Evolutionary conservation across 371 early-diverging fungal genomes (phyloP).

Genomic region (Mucor plumbeus): DNA sequence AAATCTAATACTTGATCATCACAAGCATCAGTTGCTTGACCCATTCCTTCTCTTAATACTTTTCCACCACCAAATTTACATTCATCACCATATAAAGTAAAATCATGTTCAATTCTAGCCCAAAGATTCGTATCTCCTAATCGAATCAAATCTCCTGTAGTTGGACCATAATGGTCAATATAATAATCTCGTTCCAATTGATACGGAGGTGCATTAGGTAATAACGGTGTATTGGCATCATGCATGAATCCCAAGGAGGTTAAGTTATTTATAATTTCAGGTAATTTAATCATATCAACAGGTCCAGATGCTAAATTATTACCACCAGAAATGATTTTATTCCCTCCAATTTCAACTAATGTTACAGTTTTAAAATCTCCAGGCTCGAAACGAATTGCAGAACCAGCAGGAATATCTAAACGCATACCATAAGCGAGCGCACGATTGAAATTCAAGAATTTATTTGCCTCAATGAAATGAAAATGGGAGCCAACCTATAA

Average conservation of each 20-base stretch:
- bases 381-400: conserved; percentile 79
- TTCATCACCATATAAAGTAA: conserved; percentile 91
- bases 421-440: conserved; percentile 81
- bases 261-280: conserved; percentile 54
- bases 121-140: conserved; percentile 86
- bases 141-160: conserved; percentile 88
- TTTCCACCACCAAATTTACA: conserved; percentile 88
- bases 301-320: conserved; percentile 80
- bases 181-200: conserved; percentile 80
- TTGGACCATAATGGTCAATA: conserved; percentile 91
- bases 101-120: conserved; percentile 89
- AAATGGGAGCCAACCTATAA: conserved; percentile 86
- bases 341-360: conserved; percentile 85
- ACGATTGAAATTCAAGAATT: conserved; percentile 81
- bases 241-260: conserved; percentile 64
- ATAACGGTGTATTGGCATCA: conserved; percentile 51
- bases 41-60: conserved; percentile 94
- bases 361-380: conserved; percentile 88
- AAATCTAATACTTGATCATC: conserved; percentile 82
- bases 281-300: conserved; percentile 57
- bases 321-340: conserved; percentile 82
- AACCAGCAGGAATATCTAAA: conserved; percentile 88
- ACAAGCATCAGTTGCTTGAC: conserved; percentile 71
- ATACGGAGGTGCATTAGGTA: conserved; percentile 46
- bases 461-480: conserved; percentile 92